Evolutionary conservation across 2,329 filamentous ascomycete species (phyloP), one percentile per base, ranked within the genome.

Genomic region (Alternaria conjuncta): DNA sequence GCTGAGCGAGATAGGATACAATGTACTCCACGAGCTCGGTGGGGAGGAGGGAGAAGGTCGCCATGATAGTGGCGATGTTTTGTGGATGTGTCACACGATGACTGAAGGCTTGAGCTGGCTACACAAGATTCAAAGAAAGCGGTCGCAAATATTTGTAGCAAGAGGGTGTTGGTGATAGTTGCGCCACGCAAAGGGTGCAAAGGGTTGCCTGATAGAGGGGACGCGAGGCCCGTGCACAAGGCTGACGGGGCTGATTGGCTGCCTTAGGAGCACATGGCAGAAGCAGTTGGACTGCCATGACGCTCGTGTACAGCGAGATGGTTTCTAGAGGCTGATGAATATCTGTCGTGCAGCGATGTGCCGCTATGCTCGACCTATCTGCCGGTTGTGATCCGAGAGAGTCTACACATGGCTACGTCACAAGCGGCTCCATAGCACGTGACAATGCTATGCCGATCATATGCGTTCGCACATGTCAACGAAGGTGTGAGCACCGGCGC

Each of bases 21-120:
- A 75, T 64, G 9, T 69, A 66, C 45, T 76, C 71, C 6, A 74
- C 58, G 11, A 77, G 63, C 59, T 77, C 75, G 20, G 64, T 45
- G 11, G 74, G 68, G 5, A 77, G 59, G 18, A 64, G 45, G 32
- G 65, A 59, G 20, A 75, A 66, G 11, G 61, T 55, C 12, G 70
- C 67, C 75, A 76, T 76, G 7, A 20, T 13, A 12, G 25, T 45
- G 26, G 47, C 6, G 25, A 57, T 15, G 2, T 43, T 5, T 15
- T 25, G 11, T 2, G 6, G 1, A 11, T 2, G 4, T 13, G 6
- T 41, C 10, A 3, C 1, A 21, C 2, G 1, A 7, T 23, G 28
- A 5, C 28, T 32, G 18, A 2, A 6, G 2, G 13, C 28, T 12
- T 3, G 1, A 2, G 8, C 25, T 1, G 1, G 7, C 12, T 11